Conservation (phyloP, 768 basidiomycete species). For the Xerocomus spinulosus region DNA sequence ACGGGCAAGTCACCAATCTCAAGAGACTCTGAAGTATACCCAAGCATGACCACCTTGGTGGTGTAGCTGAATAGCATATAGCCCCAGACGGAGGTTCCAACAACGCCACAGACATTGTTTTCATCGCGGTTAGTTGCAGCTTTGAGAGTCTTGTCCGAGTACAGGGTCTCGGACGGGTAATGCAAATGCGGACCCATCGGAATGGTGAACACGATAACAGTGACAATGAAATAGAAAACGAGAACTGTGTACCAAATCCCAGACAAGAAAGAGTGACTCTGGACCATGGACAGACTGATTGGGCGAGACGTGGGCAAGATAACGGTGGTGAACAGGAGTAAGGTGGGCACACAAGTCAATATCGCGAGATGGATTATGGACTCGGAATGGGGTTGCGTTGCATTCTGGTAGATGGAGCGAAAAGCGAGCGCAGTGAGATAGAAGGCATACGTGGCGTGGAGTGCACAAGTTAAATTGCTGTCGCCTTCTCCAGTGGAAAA, state of each 20-base stretch:
- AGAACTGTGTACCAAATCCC: conserved; percentile 52
- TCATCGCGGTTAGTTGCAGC: conserved; percentile 56
- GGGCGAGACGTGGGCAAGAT: conserved; percentile 51
- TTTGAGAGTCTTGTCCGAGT: conserved; percentile 64
- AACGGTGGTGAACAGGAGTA: conserved; percentile 42
- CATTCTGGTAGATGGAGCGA: conserved; percentile 46
- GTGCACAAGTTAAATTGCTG: conserved; percentile 34
- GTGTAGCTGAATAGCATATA: conserved; percentile 81
- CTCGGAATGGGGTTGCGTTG: conserved; percentile 38
- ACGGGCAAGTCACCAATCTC: conserved; percentile 89
- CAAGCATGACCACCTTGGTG: conserved; percentile 83
- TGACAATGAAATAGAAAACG: conserved; percentile 44
- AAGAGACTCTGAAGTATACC: conserved; percentile 64
- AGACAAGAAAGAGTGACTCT: conserved; percentile 19
- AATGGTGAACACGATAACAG: conserved; percentile 43
- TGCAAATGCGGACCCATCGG: conserved; percentile 73
- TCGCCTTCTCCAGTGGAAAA: conserved; percentile 22
- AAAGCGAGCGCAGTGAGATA: conserved; percentile 54
- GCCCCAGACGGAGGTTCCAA: conserved; percentile 43
- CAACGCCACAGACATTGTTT: conserved; percentile 66
- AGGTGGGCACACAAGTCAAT: conserved; percentile 47
- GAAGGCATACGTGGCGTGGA: conserved; percentile 52
- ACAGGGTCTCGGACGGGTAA: conserved; percentile 69
- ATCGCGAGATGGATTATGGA: conserved; percentile 58
- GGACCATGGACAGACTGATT: conserved; percentile 28